Base-by-base conservation (phyloP, 352 stramenopile species). In the Phytophthora melonis region DNA sequence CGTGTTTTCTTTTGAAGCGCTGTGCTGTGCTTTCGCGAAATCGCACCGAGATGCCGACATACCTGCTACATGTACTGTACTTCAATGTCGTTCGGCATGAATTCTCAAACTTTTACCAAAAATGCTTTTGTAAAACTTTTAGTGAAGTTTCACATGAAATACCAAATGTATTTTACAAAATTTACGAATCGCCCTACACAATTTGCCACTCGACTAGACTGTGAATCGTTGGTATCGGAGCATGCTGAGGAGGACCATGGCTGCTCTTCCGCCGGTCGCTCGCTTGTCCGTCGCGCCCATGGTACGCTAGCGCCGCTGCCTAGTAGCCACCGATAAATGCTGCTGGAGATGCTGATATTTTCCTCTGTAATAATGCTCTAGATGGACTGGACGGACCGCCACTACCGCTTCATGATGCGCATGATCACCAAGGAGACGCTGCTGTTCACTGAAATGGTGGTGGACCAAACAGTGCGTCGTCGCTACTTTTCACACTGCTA, bases 381-480 rank as follows among this genome's bases (percentile, higher is more conserved):
- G 97, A 99, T 99, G 97, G 97, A 99, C 77, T 99, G 98, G 81
- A 99, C 97, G 1, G 97, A 99, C 84, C 91, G 94, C 45, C 96
- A 99, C 82, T 97, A 96, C 74, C 85, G 89, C 54, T 97, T 98
- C 79, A 86, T 99, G 70, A 93, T 99, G 70, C 90, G 97, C 11
- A 87, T 98, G 39, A 90, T 99, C 72, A 98, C 97, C 6, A 89
- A 92, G 63, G 78, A 83, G 52, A 99, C 97, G 21, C 75, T 98
- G 39, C 78, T 99, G 18, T 99, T 98, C 80, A 99, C 96, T 10
- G 98, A 99, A 86, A 99, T 99, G 98, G 91, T 99, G 21, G 96
- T 99, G 45, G 95, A 98, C 52, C 94, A 98, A 71, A 99, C 97
- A 13, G 88, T 99, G 49, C 54, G 82, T 74, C 43, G 32, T 18